Percentiles rank a stretch among this genome's conserved stretches.
These are phyloP conservation scores for Sordariomycetes sp. DNA, from an alignment of 2,329 filamentous ascomycete species.

Conservation along the genomic window DNA sequence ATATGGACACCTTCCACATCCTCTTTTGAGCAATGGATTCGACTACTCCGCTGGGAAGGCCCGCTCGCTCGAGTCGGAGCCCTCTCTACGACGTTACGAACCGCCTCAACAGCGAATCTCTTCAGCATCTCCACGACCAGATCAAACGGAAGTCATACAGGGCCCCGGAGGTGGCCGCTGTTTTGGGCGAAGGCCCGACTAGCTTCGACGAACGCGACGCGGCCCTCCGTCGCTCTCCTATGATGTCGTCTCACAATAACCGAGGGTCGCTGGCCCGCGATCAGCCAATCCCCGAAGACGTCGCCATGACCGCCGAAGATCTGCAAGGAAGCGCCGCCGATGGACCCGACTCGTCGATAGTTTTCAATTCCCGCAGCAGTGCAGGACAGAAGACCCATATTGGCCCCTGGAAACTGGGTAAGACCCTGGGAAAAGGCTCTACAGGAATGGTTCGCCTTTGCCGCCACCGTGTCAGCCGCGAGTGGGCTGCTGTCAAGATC, in stretches of 20 bases:
- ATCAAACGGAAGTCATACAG: slow-evolving; percentile 5
- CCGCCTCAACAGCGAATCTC: slow-evolving; percentile 25
- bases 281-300: not conserved
- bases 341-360: not conserved
- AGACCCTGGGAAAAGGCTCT: slow-evolving; percentile 79
- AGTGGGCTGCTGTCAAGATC: slow-evolving; percentile 89
- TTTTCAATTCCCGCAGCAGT: slow-evolving; percentile 17
- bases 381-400: slow-evolving; percentile 60
- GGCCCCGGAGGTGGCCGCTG: slow-evolving; percentile 5
- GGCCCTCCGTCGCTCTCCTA: not conserved
- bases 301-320: not conserved
- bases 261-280: not conserved
- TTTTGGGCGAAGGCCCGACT: slow-evolving; percentile 5
- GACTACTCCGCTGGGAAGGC: not conserved
- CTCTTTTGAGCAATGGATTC: not conserved
- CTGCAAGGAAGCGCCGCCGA: not conserved
- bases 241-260: not conserved
- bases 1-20: not conserved
- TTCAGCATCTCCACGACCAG: not conserved
- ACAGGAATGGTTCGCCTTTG: slow-evolving; percentile 82
- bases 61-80: slow-evolving; percentile 14
- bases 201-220: not conserved
- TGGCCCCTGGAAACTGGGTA: slow-evolving; percentile 88
- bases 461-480: slow-evolving; percentile 65
- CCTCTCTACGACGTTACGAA: slow-evolving; percentile 37